Base-by-base conservation (phyloP, 192 early-diverging fungal genomes). In the Powellomyces hirtus region DNA sequence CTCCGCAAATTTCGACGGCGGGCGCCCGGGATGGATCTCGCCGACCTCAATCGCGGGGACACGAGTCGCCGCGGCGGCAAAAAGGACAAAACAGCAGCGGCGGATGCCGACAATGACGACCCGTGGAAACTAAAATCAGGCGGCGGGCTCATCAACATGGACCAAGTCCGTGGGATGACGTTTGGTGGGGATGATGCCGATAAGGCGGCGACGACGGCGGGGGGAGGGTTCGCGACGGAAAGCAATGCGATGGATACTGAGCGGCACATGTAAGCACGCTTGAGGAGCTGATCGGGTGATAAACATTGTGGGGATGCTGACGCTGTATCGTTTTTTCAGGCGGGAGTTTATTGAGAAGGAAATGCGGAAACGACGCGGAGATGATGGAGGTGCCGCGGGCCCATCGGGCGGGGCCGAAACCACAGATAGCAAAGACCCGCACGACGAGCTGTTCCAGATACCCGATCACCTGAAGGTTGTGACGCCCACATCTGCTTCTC, bases 321-420 rank as follows among this genome's bases (percentile, higher is more conserved):
- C n/a, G n/a, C n/a, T n/a, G n/a, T n/a, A n/a, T n/a, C n/a, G n/a
- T n/a, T n/a, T n/a, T 49, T 29, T 56, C 64, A 88, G 86, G 86
- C 89, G 91, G 82, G 89, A 88, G 51, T 96, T 85, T 46, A 93
- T 96, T 56, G 92, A 96, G 53, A 71, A 75, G 35, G 91, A 94
- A 64, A 76, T 92, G 75, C 73, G 80, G 38, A 86, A 86, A 57
- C 76, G 81, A 44, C 68, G 79, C 38, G 87, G 88, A 4, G 55
- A 66, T 29, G 33, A 31, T 34, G 73, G 37, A 10, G 77, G 76
- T 38, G 79, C 70, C 0, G 71, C 60, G 7, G 74, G 71, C 13
- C 66, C 77, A 2, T 57, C 66, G 18, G 29, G 16, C 10, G 38
- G 11, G 27, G 35, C 31, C 4, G 20, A 8, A 26, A 1, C 31